Conservation (phyloP, 768 basidiomycete species). For the Coprinopsis sp. region DNA sequence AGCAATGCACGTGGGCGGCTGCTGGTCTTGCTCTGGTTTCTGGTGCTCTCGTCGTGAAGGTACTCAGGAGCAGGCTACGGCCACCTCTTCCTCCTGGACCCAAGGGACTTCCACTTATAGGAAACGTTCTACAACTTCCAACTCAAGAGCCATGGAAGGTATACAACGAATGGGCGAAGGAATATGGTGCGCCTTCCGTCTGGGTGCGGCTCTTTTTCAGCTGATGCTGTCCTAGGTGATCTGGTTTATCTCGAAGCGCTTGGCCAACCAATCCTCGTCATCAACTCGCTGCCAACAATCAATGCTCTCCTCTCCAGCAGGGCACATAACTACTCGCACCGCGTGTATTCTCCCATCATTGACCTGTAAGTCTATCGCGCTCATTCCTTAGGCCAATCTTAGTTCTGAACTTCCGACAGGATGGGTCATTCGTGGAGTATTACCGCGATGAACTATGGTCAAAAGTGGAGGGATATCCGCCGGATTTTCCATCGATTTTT, state of each 20-base stretch:
- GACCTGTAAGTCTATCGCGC: no score
- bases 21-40: no score
- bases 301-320: conserved; percentile 8
- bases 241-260: conserved; percentile 8
- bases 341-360: background rate
- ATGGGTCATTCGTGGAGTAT: no score
- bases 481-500: conserved; percentile 19
- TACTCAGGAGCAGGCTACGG: background rate
- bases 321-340: conserved; percentile 13
- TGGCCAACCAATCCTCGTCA: conserved; percentile 6
- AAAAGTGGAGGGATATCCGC: conserved; percentile 43
- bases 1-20: no score
- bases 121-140: background rate
- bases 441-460: conserved; percentile 32
- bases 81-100: conserved; percentile 4
- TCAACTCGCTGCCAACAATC: background rate
- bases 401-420: no score
- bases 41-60: no score
- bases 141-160: background rate
- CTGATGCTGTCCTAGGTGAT: background rate
- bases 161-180: background rate
- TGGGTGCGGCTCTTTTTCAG: no score
- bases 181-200: background rate
- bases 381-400: no score
- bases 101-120: background rate